phyloP scores from a whole-genome alignment of 495 filamentous ascomycete species.

The Elasticomyces elasticus region DNA sequence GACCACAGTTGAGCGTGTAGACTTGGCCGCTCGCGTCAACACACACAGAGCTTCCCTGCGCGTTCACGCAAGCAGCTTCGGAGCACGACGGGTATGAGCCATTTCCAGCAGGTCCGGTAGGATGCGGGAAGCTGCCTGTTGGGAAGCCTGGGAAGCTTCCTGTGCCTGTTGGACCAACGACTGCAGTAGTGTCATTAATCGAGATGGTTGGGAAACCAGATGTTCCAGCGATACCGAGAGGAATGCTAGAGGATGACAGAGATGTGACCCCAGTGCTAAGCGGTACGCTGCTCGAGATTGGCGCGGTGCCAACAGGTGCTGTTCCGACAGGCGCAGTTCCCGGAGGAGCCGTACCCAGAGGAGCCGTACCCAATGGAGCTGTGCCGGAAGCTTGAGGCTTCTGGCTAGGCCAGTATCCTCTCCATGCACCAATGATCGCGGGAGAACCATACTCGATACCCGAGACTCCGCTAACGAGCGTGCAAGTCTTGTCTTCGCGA shows the following conservation, averaged over 20 bases:
- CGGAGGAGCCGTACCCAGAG: background rate
- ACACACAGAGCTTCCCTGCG: background rate
- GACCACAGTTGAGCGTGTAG: constrained; percentile 12
- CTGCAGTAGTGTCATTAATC: background rate
- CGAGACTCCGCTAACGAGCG: constrained; percentile 1
- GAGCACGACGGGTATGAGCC: background rate
- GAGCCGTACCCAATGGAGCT: background rate
- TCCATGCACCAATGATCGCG: constrained; percentile 1
- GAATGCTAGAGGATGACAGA: background rate
- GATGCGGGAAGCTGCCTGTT: constrained; percentile 1
- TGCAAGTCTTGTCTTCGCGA: background rate
- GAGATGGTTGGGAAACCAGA: constrained; percentile 4
- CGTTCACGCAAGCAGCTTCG: background rate
- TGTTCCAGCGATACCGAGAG: background rate
- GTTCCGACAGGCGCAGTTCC: background rate
- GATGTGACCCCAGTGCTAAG: background rate
- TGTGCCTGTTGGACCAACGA: constrained; percentile 1
- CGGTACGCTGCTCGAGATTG: background rate
- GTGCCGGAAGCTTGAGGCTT: background rate
- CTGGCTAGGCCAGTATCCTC: constrained; percentile 1
- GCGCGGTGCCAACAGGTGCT: background rate
- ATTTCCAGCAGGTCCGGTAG: background rate
- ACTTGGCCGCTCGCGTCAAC: constrained; percentile 2
- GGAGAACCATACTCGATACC: constrained; percentile 1
- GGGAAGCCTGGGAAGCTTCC: background rate